Percentiles rank a stretch among this genome's conserved stretches.
phyloP scores from a whole-genome alignment of 306 rosid species.

The Hippophae gyantsensis region DNA sequence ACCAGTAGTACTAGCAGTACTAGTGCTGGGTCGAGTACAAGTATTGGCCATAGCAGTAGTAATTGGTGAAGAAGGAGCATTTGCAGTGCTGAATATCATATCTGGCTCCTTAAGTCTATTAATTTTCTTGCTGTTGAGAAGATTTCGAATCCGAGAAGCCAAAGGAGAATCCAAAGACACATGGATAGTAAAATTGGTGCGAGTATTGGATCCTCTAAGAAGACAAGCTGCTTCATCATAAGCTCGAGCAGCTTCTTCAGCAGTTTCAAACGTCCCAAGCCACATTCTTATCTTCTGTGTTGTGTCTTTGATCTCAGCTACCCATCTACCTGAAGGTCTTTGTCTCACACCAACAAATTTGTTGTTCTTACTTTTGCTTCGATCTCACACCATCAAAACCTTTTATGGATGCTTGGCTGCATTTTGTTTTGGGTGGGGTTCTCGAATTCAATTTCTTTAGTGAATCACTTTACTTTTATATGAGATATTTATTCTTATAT shows the following conservation, averaged over 20 bases:
- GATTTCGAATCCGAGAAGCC: constrained; percentile 62
- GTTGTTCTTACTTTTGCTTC: constrained; percentile 23
- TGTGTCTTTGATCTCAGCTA: constrained; percentile 94
- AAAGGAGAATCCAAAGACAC: constrained; percentile 75
- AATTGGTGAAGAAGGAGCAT: background rate
- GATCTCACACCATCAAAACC: too few relatives aligned
- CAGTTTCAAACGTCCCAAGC: constrained; percentile 95
- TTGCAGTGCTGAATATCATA: background rate
- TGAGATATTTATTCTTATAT: too few relatives aligned
- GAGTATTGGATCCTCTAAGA: constrained; percentile 81
- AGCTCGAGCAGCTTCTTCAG: constrained; percentile 93
- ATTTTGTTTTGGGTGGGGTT: too few relatives aligned
- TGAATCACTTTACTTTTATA: too few relatives aligned
- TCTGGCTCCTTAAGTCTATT: background rate
- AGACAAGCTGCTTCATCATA: constrained; percentile 97
- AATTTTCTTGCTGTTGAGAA: constrained; percentile 49
- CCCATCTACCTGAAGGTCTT: constrained; percentile 98
- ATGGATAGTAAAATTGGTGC: constrained; percentile 75
- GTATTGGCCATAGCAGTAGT: constrained; percentile 5
- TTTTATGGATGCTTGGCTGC: too few relatives aligned
- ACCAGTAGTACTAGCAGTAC: too few relatives aligned
- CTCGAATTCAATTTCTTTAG: too few relatives aligned
- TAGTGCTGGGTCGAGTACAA: too few relatives aligned
- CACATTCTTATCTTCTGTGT: constrained; percentile 90
- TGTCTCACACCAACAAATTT: constrained; percentile 90